phyloP scores from a whole-genome alignment of 805 yeast species.

The Sugiyamaella smithiae region DNA sequence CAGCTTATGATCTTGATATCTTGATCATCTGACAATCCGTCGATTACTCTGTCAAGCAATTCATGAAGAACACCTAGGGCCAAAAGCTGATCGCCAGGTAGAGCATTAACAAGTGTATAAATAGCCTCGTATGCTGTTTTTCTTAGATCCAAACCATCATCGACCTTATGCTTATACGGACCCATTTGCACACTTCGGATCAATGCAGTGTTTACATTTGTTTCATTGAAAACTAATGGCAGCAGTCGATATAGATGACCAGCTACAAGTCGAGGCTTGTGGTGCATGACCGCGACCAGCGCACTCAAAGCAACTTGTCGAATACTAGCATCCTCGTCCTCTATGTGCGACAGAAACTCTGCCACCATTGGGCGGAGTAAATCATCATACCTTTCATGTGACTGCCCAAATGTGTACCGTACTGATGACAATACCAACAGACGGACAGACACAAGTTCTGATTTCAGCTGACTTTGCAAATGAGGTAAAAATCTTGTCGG shows the following conservation, averaged over 20 bases:
- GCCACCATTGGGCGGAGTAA: constrained; percentile 27
- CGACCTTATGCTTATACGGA: constrained; percentile 79
- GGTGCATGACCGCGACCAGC: constrained; percentile 57
- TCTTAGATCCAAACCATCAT: constrained; percentile 70
- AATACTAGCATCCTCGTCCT: constrained; percentile 46
- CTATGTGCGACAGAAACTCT: constrained; percentile 31
- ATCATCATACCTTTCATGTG: constrained; percentile 24
- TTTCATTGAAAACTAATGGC: constrained; percentile 52
- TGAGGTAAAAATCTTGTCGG: constrained; percentile 33
- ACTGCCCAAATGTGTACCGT: constrained; percentile 37
- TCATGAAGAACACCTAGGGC: constrained; percentile 32
- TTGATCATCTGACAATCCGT: constrained; percentile 60
- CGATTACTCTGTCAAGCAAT: constrained; percentile 43
- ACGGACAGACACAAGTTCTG: constrained; percentile 24
- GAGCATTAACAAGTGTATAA: constrained; percentile 47
- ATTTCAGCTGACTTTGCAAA: constrained; percentile 29
- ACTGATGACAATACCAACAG: constrained; percentile 37
- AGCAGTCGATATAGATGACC: constrained; percentile 47
- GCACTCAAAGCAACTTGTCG: constrained; percentile 61
- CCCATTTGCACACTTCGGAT: constrained; percentile 75
- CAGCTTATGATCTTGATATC: constrained; percentile 56
- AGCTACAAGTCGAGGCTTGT: constrained; percentile 47
- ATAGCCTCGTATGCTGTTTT: constrained; percentile 69
- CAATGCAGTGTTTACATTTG: constrained; percentile 53
- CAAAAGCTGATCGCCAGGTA: constrained; percentile 26